phyloP scores from a whole-genome alignment of 805 yeast species.

The Yamadazyma nakazawae region DNA sequence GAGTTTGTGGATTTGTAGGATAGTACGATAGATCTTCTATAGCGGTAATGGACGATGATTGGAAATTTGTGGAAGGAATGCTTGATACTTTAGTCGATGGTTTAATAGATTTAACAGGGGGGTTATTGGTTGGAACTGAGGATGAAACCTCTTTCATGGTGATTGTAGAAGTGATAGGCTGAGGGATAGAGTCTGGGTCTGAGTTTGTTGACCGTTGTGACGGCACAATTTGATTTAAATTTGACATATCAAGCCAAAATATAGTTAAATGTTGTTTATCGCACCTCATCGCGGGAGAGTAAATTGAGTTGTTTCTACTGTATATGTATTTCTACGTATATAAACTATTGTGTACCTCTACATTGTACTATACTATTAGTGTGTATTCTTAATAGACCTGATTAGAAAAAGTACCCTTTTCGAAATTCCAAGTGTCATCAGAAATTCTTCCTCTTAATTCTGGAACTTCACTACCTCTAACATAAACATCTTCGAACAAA shows the following conservation, averaged over 20 bases:
- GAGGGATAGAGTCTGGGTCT: conserved; percentile 58
- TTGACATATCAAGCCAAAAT: conserved; percentile 1
- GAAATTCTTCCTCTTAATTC: conserved; percentile 95
- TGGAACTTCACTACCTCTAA: conserved; percentile 89
- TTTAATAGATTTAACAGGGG: background rate
- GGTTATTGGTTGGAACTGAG: conserved; percentile 13
- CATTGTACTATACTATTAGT: background rate
- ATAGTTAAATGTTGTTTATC: background rate
- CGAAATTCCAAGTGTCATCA: conserved; percentile 89
- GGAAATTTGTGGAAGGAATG: conserved; percentile 1
- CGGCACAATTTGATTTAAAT: conserved; percentile 49
- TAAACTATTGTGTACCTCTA: background rate
- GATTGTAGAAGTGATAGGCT: conserved; percentile 69
- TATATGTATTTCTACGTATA: background rate
- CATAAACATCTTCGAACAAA: conserved; percentile 94
- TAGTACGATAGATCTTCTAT: conserved; percentile 55
- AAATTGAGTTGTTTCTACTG: too few relatives aligned
- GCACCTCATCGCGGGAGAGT: conserved; percentile 7
- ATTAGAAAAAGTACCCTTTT: conserved; percentile 45
- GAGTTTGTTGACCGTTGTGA: conserved; percentile 69
- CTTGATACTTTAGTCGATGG: background rate
- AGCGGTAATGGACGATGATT: conserved; percentile 5
- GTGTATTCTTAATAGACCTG: conserved; percentile 37
- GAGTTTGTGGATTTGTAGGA: conserved; percentile 57
- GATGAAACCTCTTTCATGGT: conserved; percentile 69